phyloP scores from a whole-genome alignment of 352 stramenopile genomes.

The Phytophthora rubi region DNA sequence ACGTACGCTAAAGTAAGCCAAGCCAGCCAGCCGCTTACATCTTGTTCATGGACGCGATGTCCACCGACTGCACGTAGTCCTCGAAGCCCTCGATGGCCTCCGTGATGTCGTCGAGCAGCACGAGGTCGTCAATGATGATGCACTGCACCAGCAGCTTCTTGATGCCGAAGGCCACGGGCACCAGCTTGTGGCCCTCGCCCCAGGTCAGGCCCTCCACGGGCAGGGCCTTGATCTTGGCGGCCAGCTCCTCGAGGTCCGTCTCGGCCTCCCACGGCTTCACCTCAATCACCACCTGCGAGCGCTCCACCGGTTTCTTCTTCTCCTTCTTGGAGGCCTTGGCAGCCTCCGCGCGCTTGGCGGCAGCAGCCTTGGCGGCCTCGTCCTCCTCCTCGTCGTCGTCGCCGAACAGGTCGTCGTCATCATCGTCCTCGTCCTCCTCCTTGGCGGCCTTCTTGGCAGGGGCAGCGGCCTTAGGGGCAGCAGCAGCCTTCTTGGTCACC shows the following conservation, averaged over 20 bases:
- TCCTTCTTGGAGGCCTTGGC: conserved; percentile 69
- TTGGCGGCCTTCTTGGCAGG: conserved; percentile 30
- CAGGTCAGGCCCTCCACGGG: conserved; percentile 77
- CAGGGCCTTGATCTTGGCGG: conserved; percentile 76
- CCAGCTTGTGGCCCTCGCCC: conserved; percentile 86
- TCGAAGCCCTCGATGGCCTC: conserved; percentile 84
- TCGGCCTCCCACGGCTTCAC: conserved; percentile 85
- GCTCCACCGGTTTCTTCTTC: conserved; percentile 70
- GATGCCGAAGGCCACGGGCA: conserved; percentile 85
- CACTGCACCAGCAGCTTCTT: conserved; percentile 88
- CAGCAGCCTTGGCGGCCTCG: conserved; percentile 52
- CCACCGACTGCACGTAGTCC: conserved; percentile 86
- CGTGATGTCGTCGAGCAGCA: conserved; percentile 85
- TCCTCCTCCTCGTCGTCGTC: conserved; percentile 77
- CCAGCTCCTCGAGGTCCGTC: conserved; percentile 76
- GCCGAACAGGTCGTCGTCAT: conserved; percentile 68
- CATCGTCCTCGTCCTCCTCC: conserved; percentile 47
- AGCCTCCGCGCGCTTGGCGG: conserved; percentile 57
- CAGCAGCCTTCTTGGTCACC: conserved; percentile 31
- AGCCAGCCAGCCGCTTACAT: conserved; percentile 50
- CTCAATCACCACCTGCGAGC: conserved; percentile 69
- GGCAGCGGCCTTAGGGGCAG: conserved; percentile 21
- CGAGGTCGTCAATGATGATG: conserved; percentile 83
- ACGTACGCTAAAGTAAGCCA: conserved; percentile 29
- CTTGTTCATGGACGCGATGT: conserved; percentile 91